Percentiles rank a stretch among this genome's conserved stretches.
Evolutionary conservation across 1,284 basidiomycete species (phyloP).

Genomic region (Takashimella koratensis): DNA sequence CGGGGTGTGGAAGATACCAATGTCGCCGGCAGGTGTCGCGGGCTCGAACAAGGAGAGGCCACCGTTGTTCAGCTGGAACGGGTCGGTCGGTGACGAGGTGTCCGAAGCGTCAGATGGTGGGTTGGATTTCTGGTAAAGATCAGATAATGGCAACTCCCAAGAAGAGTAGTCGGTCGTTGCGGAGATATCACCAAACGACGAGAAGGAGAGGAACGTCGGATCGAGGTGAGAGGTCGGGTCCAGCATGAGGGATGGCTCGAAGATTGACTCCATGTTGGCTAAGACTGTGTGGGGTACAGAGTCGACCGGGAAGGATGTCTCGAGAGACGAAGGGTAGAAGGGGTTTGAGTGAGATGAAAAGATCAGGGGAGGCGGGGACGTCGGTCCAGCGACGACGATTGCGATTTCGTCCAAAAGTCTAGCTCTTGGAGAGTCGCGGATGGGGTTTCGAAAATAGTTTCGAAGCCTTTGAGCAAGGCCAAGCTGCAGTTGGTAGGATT

Average conservation of each 20-base stretch:
- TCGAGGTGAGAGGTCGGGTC: slow-evolving; percentile 23
- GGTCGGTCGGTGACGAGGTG: slow-evolving; percentile 19
- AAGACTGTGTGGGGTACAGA: too few species aligned
- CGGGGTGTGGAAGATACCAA: slow-evolving; percentile 34
- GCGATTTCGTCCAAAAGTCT: not conserved
- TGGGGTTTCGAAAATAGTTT: not conserved
- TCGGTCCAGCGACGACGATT: slow-evolving; percentile 1
- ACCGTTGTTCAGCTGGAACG: slow-evolving; percentile 16
- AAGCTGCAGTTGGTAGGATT: not conserved
- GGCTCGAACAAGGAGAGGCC: slow-evolving; percentile 16
- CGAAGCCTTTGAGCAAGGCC: not conserved
- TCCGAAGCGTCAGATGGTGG: slow-evolving; percentile 16
- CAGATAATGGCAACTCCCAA: not conserved
- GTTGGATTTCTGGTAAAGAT: slow-evolving; percentile 5
- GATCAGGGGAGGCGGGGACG: not conserved
- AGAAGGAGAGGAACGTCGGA: slow-evolving; percentile 35
- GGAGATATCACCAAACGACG: slow-evolving; percentile 29
- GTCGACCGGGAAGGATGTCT: too few species aligned
- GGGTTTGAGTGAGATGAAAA: too few species aligned
- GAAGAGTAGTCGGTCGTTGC: slow-evolving; percentile 10
- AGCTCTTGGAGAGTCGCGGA: not conserved
- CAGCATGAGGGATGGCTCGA: slow-evolving; percentile 29
- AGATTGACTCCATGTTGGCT: slow-evolving; percentile 30
- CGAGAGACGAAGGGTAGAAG: too few species aligned
- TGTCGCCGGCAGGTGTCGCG: slow-evolving; percentile 7